A percentile compares a stretch with the other conserved stretches of the same genome.
Conservation (phyloP, 768 basidiomycete genomes). For the Psilocybe azurescens region DNA sequence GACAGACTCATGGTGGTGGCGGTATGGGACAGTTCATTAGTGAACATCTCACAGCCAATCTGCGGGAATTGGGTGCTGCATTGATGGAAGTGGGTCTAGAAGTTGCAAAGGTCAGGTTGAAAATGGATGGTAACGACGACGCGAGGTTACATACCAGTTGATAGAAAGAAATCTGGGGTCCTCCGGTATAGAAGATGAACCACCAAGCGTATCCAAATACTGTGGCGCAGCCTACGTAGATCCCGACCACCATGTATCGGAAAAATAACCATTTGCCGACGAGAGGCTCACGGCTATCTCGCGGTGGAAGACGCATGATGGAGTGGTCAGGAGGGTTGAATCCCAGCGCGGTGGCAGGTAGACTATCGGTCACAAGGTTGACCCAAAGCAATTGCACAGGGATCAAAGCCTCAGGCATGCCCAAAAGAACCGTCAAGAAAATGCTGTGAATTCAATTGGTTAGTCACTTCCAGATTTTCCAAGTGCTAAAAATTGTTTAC, state of each 20-base stretch:
- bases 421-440: constrained; percentile 95
- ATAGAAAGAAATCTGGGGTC: constrained; percentile 92
- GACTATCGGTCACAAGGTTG: constrained; percentile 95
- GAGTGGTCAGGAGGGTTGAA: constrained; percentile 97
- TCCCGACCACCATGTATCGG: constrained; percentile 92
- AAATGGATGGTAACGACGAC: constrained; percentile 1
- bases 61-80: constrained; percentile 83
- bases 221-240: constrained; percentile 93
- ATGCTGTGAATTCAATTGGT: constrained; percentile 55
- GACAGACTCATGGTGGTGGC: constrained; percentile 98
- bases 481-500: constrained; percentile 26
- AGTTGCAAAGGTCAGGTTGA: constrained; percentile 2
- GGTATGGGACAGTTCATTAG: constrained; percentile 79
- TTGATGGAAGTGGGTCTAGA: constrained; percentile 94
- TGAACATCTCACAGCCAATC: constrained; percentile 97
- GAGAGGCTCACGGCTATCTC: constrained; percentile 89
- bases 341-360: constrained; percentile 96
- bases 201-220: constrained; percentile 99
- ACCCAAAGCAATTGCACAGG: constrained; percentile 99
- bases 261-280: constrained; percentile 95
- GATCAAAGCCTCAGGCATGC: constrained; percentile 99
- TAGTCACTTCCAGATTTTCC: constrained; percentile 13
- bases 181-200: constrained; percentile 91
- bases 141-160: constrained; percentile 72
- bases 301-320: constrained; percentile 95